Conservation (phyloP, 306 rosid species). For the Trifolium fragiferum region DNA sequence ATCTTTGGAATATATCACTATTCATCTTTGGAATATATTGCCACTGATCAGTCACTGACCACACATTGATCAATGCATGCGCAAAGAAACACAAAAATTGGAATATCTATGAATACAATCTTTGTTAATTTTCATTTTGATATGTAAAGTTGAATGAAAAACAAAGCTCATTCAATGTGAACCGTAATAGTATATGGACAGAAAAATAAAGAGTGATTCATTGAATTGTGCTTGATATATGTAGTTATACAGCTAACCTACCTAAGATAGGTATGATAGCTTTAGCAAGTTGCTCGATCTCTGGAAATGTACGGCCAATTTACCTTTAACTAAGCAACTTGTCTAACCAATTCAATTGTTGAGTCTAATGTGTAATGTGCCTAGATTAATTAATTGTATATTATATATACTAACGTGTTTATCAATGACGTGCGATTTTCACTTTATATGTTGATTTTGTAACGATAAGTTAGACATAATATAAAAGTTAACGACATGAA, state of each 20-base stretch:
- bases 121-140: neutral
- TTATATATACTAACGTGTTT: too few species aligned
- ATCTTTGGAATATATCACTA: conserved; percentile 7
- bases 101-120: neutral
- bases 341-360: neutral
- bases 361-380: too few species aligned
- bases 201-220: conserved; percentile 12
- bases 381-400: too few species aligned
- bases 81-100: conserved; percentile 23
- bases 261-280: neutral
- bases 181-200: neutral
- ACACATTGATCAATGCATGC: neutral
- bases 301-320: conserved; percentile 5
- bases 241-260: neutral
- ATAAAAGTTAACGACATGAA: too few species aligned
- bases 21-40: conserved; percentile 22
- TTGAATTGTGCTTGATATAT: conserved; percentile 15
- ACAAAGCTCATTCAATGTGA: neutral
- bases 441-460: too few species aligned
- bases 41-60: neutral
- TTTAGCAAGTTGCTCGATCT: neutral
- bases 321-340: conserved; percentile 13
- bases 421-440: too few species aligned
- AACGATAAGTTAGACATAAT: too few species aligned
- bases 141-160: neutral